These are phyloP conservation scores for Suillus lakei DNA, from an alignment of 768 basidiomycete species.

Conservation along the genomic window DNA sequence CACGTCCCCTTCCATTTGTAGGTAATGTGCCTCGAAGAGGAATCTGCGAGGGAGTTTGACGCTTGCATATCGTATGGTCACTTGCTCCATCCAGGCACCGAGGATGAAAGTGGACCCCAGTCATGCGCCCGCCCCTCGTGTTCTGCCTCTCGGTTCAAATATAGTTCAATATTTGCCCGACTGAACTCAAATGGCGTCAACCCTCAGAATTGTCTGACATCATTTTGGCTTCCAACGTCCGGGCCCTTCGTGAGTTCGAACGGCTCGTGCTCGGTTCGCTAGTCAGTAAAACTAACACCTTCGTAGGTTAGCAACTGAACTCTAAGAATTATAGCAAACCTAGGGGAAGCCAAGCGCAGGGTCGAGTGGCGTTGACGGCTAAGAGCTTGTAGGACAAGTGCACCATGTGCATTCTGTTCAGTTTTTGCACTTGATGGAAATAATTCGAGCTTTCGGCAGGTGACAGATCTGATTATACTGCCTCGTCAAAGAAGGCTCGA, in stretches of 20 bases:
- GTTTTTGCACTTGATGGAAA: background rate
- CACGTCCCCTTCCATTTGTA: background rate
- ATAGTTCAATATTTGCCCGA: background rate
- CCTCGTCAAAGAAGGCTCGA: background rate
- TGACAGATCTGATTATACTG: background rate
- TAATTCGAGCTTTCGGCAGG: background rate
- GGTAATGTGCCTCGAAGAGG: background rate
- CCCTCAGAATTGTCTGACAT: background rate
- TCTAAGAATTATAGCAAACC: background rate
- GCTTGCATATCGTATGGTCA: background rate
- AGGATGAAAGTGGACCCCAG: constrained; percentile 2
- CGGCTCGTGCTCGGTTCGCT: background rate
- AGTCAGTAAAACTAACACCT: background rate
- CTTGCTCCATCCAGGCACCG: constrained; percentile 10
- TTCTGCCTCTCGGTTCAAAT: background rate
- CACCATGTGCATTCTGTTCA: background rate
- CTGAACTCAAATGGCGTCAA: background rate
- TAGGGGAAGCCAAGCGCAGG: background rate
- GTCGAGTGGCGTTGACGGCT: background rate
- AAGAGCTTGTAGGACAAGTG: background rate
- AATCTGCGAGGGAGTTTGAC: background rate
- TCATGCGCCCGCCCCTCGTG: background rate
- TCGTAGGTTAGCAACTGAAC: background rate
- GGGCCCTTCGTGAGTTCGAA: background rate
- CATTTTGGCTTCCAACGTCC: background rate